These are phyloP conservation scores for Fagopyrum tataricum DNA, from an alignment of 148 eudicot genomes.

Conservation along the genomic window DNA sequence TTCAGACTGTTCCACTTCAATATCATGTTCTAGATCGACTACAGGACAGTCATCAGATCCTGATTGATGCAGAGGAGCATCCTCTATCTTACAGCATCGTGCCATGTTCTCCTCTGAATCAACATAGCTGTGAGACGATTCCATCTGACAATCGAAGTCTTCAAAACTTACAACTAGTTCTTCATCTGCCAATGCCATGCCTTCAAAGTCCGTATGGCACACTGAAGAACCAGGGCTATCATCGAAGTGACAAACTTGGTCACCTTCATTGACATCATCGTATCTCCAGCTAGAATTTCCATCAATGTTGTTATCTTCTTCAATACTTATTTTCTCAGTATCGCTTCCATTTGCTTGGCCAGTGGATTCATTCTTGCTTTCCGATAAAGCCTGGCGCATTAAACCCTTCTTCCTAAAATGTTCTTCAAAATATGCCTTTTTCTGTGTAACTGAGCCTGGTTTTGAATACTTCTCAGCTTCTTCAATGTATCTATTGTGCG, in stretches of 20 bases:
- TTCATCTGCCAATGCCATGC: constrained; percentile 17
- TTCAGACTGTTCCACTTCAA: constrained; percentile 17
- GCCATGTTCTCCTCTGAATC: constrained; percentile 2
- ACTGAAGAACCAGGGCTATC: constrained; percentile 9
- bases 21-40: constrained; percentile 14
- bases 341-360: constrained; percentile 30
- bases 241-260: constrained; percentile 15
- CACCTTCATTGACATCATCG: constrained; percentile 18
- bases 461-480: constrained; percentile 65
- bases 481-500: constrained; percentile 70
- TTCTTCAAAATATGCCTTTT: constrained; percentile 71
- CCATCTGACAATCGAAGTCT: constrained; percentile 22
- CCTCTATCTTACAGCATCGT: constrained; percentile 14
- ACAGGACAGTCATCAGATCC: constrained; percentile 11
- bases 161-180: constrained; percentile 18
- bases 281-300: constrained; percentile 16
- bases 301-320: constrained; percentile 12
- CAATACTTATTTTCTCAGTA: constrained; percentile 17
- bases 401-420: constrained; percentile 58
- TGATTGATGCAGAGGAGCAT: constrained; percentile 20
- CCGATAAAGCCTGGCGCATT: constrained; percentile 37
- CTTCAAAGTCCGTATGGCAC: constrained; percentile 17
- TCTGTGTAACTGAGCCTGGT: constrained; percentile 78
- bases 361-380: constrained; percentile 29
- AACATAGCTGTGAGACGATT: constrained; percentile 10